Evolutionary conservation across 106 monocot species (phyloP).

Genomic region (Dendrobium chrysotoxum): DNA sequence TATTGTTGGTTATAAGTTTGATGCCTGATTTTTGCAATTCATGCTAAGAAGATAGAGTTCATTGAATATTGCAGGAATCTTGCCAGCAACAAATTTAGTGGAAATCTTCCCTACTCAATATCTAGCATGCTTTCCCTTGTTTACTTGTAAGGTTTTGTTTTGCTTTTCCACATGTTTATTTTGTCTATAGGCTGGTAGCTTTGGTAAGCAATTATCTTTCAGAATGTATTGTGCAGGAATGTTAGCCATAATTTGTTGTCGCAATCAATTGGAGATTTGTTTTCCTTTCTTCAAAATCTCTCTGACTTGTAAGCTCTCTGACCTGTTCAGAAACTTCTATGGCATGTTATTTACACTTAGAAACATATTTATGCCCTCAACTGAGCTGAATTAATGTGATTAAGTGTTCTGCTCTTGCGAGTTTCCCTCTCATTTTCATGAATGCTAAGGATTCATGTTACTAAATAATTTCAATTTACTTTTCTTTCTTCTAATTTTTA

Average conservation of each 20-base stretch:
- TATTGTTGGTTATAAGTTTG: not conserved
- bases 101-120: slow-evolving; percentile 78
- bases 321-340: not conserved
- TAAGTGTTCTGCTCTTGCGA: not conserved
- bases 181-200: not conserved
- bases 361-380: not conserved
- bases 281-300: slow-evolving; percentile 46
- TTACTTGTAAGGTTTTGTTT: slow-evolving; percentile 55
- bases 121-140: slow-evolving; percentile 58
- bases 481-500: not conserved
- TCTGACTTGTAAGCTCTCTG: slow-evolving; percentile 63
- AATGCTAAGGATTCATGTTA: not conserved
- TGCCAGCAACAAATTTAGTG: slow-evolving; percentile 59
- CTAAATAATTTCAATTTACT: not conserved
- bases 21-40: not conserved
- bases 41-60: not conserved
- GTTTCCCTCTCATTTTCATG: not conserved
- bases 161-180: not conserved
- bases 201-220: slow-evolving; percentile 5
- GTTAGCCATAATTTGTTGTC: slow-evolving; percentile 69
- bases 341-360: not conserved
- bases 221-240: slow-evolving; percentile 41
- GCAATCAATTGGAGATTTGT: slow-evolving; percentile 60
- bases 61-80: slow-evolving; percentile 59
- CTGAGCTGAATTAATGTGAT: not conserved